phyloP scores from a whole-genome alignment of 441 rosid genomes.

The Manihot esculenta region DNA sequence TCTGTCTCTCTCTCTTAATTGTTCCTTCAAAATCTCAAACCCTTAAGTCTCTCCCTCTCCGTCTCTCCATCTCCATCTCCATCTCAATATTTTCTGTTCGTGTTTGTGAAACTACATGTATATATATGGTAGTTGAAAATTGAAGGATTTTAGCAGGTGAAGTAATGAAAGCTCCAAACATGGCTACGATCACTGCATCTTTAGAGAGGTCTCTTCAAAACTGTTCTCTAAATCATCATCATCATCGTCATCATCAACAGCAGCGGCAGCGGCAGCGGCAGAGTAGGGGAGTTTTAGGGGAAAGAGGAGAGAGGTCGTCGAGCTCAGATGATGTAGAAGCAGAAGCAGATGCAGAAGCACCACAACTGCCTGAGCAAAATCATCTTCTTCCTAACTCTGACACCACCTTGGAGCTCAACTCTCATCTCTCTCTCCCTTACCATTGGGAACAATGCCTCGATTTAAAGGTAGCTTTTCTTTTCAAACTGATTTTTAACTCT shows the following conservation, averaged over 20 bases:
- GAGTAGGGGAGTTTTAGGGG: constrained; percentile 19
- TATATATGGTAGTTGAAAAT: neutral
- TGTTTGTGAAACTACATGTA: neutral
- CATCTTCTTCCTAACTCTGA: constrained; percentile 33
- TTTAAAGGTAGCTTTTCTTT: constrained; percentile 50
- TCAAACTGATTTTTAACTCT: constrained; percentile 3
- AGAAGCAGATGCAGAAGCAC: neutral
- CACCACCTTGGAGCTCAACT: constrained; percentile 65
- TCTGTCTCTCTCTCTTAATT: too few relatives aligned
- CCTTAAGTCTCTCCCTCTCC: constrained; percentile 1
- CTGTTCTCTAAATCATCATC: constrained; percentile 55
- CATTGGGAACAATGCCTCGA: constrained; percentile 92
- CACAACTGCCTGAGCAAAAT: neutral
- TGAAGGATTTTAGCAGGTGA: neutral
- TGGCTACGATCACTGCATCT: constrained; percentile 64
- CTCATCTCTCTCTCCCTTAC: constrained; percentile 68
- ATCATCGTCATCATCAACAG: constrained; percentile 21
- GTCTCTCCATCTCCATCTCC: constrained; percentile 11
- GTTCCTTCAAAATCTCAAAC: constrained; percentile 19
- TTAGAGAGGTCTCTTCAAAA: constrained; percentile 70
- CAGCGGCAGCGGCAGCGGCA: too few relatives aligned
- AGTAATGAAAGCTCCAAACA: constrained; percentile 66
- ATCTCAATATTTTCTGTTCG: neutral
- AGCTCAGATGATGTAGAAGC: constrained; percentile 36
- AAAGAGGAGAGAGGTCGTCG: constrained; percentile 36